Conservation (phyloP, 2,329 filamentous ascomycete species). For the Bimuria novae-zelandiae region DNA sequence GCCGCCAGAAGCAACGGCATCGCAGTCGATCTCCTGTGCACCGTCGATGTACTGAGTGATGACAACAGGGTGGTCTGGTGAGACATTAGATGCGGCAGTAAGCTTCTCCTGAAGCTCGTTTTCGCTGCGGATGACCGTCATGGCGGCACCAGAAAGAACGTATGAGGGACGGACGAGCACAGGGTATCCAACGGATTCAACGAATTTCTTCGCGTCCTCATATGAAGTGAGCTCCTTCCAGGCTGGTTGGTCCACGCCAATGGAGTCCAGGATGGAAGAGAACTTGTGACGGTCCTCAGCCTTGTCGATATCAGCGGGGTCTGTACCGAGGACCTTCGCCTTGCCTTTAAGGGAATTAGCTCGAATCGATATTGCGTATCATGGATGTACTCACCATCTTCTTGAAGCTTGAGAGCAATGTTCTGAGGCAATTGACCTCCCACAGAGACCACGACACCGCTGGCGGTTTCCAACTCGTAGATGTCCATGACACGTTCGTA, state of each 20-base stretch:
- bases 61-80: slow-evolving; percentile 95
- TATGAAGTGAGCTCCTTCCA: slow-evolving; percentile 98
- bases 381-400: slow-evolving; percentile 63
- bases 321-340: slow-evolving; percentile 88
- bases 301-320: slow-evolving; percentile 94
- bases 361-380: neutral
- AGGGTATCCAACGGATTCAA: slow-evolving; percentile 83
- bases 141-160: slow-evolving; percentile 94
- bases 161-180: slow-evolving; percentile 95
- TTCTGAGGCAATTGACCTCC: slow-evolving; percentile 97
- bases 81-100: slow-evolving; percentile 84
- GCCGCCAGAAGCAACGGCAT: slow-evolving; percentile 85
- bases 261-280: slow-evolving; percentile 94
- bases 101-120: slow-evolving; percentile 95
- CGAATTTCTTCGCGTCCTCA: slow-evolving; percentile 84
- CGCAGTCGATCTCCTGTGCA: slow-evolving; percentile 94
- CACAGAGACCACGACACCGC: slow-evolving; percentile 90
- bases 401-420: slow-evolving; percentile 91
- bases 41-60: slow-evolving; percentile 99
- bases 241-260: slow-evolving; percentile 93
- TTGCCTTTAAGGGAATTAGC: slow-evolving; percentile 47
- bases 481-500: slow-evolving; percentile 99
- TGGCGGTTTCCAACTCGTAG: slow-evolving; percentile 86
- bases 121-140: slow-evolving; percentile 92
- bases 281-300: slow-evolving; percentile 99